Evolutionary conservation across 2,329 filamentous ascomycete species (phyloP).

Genomic region (Periconia sp.): DNA sequence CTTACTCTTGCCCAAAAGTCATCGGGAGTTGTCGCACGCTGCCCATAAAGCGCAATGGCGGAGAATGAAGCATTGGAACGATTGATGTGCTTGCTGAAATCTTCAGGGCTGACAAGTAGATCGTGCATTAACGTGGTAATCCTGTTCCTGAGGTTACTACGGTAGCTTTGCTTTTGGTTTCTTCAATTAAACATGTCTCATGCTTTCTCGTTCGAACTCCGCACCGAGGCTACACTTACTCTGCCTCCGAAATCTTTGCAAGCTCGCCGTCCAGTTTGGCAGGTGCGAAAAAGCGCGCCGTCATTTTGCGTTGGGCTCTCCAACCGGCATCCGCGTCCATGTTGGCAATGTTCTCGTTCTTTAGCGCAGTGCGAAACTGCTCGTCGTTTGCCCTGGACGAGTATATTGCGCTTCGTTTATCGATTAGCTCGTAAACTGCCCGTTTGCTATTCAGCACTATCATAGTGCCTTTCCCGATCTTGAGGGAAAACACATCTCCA

Average conservation of each 20-base stretch:
- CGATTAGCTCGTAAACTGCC: slow-evolving; percentile 24
- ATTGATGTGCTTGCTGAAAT: slow-evolving; percentile 43
- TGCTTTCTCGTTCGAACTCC: slow-evolving; percentile 5
- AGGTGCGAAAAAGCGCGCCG: slow-evolving; percentile 24
- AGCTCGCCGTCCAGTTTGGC: slow-evolving; percentile 23
- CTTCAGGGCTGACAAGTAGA: slow-evolving; percentile 51
- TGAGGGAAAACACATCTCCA: slow-evolving; percentile 23
- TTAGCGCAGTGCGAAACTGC: slow-evolving; percentile 12
- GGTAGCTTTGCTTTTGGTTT: slow-evolving; percentile 1
- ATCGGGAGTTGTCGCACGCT: slow-evolving; percentile 22
- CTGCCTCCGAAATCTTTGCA: slow-evolving; percentile 28
- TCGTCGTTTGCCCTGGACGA: slow-evolving; percentile 17
- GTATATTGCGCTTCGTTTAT: slow-evolving; percentile 25
- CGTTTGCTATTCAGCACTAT: slow-evolving; percentile 22
- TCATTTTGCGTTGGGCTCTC: slow-evolving; percentile 29
- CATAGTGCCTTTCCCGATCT: slow-evolving; percentile 23
- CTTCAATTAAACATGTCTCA: slow-evolving; percentile 7
- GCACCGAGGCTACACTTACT: slow-evolving; percentile 19
- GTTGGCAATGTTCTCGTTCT: slow-evolving; percentile 24
- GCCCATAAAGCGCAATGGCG: slow-evolving; percentile 25
- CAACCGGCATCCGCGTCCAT: slow-evolving; percentile 22
- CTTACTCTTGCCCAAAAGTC: slow-evolving; percentile 33
- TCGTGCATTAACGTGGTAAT: slow-evolving; percentile 49
- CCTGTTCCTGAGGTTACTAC: slow-evolving; percentile 10
- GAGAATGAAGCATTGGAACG: slow-evolving; percentile 26